These are phyloP conservation scores for Xylaria sp. DNA, from an alignment of 2,329 filamentous ascomycete genomes.

Conservation along the genomic window DNA sequence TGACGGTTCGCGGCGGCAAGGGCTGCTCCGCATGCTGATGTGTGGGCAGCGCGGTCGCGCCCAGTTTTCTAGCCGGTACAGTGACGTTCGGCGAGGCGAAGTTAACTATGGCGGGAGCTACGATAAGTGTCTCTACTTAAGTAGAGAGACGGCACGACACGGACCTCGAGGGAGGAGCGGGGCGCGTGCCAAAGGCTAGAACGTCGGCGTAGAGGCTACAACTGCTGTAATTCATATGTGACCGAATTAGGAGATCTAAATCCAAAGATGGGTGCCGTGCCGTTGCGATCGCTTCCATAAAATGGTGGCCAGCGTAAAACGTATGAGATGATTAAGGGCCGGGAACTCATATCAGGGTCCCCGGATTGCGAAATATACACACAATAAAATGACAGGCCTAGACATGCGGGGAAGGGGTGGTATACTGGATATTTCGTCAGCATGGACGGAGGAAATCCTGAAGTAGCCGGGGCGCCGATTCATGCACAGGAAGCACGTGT, in stretches of 20 bases:
- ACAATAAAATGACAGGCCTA: not conserved
- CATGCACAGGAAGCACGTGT: conserved; percentile 9
- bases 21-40: conserved; percentile 41
- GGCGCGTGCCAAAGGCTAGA: conserved; percentile 6
- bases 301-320: not conserved
- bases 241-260: not conserved
- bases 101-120: conserved; percentile 46
- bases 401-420: conserved; percentile 24
- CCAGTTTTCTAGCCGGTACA: conserved; percentile 44
- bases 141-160: conserved; percentile 27
- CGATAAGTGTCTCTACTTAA: conserved; percentile 37
- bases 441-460: not conserved
- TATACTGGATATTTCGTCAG: conserved; percentile 26
- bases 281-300: not conserved
- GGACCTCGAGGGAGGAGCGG: conserved; percentile 7
- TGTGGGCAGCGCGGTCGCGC: conserved; percentile 42
- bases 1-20: conserved; percentile 41
- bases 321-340: conserved; percentile 1
- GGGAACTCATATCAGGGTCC: conserved; percentile 26
- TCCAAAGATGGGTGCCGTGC: not conserved
- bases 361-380: conserved; percentile 27
- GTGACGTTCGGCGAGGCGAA: conserved; percentile 39
- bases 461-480: not conserved
- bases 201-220: conserved; percentile 21
- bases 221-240: conserved; percentile 5